Evolutionary conservation across 1,139 yeast species (phyloP).

Genomic region (Pneumocystis murina): DNA sequence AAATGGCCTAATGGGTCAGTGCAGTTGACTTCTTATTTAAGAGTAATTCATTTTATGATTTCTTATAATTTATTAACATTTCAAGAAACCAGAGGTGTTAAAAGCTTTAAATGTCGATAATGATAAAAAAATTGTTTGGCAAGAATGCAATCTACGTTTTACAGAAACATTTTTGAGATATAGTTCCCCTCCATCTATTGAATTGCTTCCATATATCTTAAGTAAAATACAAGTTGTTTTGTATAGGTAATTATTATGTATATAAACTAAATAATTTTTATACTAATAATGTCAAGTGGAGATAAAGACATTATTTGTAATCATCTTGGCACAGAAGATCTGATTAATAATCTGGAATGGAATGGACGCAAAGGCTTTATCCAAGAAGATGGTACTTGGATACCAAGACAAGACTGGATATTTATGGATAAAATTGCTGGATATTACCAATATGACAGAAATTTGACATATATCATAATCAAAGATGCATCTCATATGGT

Average conservation of each 20-base stretch:
- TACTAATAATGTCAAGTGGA: slow-evolving; percentile 35
- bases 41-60: slow-evolving; percentile 13
- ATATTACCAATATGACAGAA: slow-evolving; percentile 35
- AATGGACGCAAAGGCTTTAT: slow-evolving; percentile 46
- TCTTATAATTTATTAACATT: neutral
- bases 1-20: slow-evolving; percentile 80
- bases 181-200: slow-evolving; percentile 45
- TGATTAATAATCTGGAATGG: slow-evolving; percentile 54
- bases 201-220: slow-evolving; percentile 50
- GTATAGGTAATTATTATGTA: slow-evolving; percentile 26
- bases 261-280: neutral
- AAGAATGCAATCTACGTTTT: slow-evolving; percentile 58
- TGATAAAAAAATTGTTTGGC: slow-evolving; percentile 38
- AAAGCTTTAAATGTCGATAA: slow-evolving; percentile 32
- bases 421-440: slow-evolving; percentile 22
- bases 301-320: slow-evolving; percentile 84
- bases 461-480: slow-evolving; percentile 62
- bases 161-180: slow-evolving; percentile 37
- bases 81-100: slow-evolving; percentile 35
- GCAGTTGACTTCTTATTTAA: slow-evolving; percentile 45
- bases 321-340: slow-evolving; percentile 53
- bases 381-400: slow-evolving; percentile 21
- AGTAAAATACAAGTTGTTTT: slow-evolving; percentile 48
- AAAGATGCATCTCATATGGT: slow-evolving; percentile 86
- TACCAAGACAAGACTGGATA: slow-evolving; percentile 18